Evolutionary conservation across 2,329 filamentous ascomycete species (phyloP).

Genomic region (Oidium heveae): DNA sequence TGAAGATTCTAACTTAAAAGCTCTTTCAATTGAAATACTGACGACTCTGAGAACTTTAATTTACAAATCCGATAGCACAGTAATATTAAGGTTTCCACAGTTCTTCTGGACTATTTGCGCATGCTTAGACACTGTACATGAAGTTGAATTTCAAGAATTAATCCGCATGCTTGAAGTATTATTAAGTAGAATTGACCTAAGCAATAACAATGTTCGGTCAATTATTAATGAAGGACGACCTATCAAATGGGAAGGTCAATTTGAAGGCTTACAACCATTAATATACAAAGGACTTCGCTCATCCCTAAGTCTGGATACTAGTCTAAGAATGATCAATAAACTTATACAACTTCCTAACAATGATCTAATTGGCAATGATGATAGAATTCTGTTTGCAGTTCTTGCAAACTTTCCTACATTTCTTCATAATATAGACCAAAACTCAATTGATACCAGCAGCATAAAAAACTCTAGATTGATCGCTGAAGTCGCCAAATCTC

Average conservation of each 20-base stretch:
- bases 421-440: conserved; percentile 50
- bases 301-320: conserved; percentile 53
- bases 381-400: conserved; percentile 60
- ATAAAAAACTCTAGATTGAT: conserved; percentile 43
- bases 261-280: conserved; percentile 64
- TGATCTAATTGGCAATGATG: conserved; percentile 56
- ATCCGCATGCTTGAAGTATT: conserved; percentile 78
- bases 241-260: conserved; percentile 64
- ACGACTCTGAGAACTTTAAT: conserved; percentile 87
- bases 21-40: conserved; percentile 92
- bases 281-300: conserved; percentile 85
- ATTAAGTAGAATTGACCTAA: conserved; percentile 60
- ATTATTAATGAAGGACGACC: conserved; percentile 58
- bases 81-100: conserved; percentile 74
- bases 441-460: conserved; percentile 26
- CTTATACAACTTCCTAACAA: conserved; percentile 59
- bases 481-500: conserved; percentile 43
- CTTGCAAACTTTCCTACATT: conserved; percentile 81
- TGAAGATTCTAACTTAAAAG: conserved; percentile 79
- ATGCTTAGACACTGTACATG: conserved; percentile 89
- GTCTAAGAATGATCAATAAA: conserved; percentile 52
- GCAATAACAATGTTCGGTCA: conserved; percentile 39
- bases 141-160: conserved; percentile 78
- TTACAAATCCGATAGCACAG: conserved; percentile 51
- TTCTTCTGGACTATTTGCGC: conserved; percentile 96